Base-by-base conservation (phyloP, 164 flowering plant genomes). In the Nymphaea thermarum region DNA sequence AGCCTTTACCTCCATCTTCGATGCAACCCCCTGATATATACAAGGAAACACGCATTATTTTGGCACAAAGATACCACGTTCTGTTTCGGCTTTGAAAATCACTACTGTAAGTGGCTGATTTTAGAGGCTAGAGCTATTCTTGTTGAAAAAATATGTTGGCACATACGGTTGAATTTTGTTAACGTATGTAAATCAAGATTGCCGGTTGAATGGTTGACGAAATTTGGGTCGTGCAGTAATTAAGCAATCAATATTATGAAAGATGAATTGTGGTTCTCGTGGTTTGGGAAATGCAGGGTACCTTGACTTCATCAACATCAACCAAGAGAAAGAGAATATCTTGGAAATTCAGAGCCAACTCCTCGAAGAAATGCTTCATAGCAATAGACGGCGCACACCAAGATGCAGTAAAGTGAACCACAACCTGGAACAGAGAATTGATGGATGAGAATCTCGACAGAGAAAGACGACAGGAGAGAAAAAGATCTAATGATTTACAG, bases 311-410 rank as follows among this genome's bases (percentile, higher is more conserved):
- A 71, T 87, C 92, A 6, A 87, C 89, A 76, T 89, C 92, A 17
- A 89, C 87, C 25, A 66, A 61, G 65, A 87, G 79, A 73, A 87
- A 89, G 68, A 84, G 72, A 18, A 80, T 71, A 77, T 87, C 84
- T n/a, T 72, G 81, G 70, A 77, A 75, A 65, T 41, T 70, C 42
- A 73, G 68, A 17, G 96, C 92, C 73, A 84, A 53, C 68, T 86
- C 87, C 73, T 86, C 87, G 64, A 84, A 77, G 67, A 72, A 64
- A 0, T 80, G 75, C 57, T 82, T 82, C 94, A 88, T 88, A 42
- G 78, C 89, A 65, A 88, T 83, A 0, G 94, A 88, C 4, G 89
- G 89, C 67, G 82, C 79, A 75, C 94, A 88, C 94, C 94, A 88
- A 4, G 85, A 62, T 60, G 94, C 94, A 47, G 86, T 81, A 65